Evolutionary conservation across 805 yeast species (phyloP), one percentile per base, ranked within the genome.

Genomic region (Wickerhamomyces pijperi): DNA sequence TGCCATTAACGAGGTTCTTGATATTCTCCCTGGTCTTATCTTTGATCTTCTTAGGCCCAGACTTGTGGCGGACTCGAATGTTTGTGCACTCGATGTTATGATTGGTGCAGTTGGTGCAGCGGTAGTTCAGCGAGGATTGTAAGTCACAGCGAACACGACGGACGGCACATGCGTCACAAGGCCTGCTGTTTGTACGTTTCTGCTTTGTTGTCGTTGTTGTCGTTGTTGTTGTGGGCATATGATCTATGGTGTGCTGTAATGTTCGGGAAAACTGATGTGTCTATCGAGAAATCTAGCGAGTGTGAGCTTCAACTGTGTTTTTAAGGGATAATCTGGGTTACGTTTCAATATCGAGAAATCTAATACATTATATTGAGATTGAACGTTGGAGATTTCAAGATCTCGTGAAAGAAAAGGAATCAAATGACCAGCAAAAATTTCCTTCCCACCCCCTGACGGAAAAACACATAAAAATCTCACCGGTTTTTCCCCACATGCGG

Each of bases 141-240:
- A 45, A n/a, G 35, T 51, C 52, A 34, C 55, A 51, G 9, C 51
- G 43, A 25, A 51, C 53, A 19, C 54, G 43, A 38, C 55, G 46
- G 3, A 51, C 49, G 8, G 55, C 52, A 43, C 55, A 51, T 13
- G 52, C 55, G 19, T 51, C 55, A 36, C 55, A 51, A 2, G 55
- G 55, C 3, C 55, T 32, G 8, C 42, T 25, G 23, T 39, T 38
- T 3, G 43, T 17, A 28, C 45, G 34, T 34, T 37, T 38, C 14
- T 15, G 33, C 15, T 31, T 31, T 18, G 12, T 31, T 8, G 33
- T 7, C 5, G 17, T 7, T 15, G 33, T 9, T 15, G 17, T 31
- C 6, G 18, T 31, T 7, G 19, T 12, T 15, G 19, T 15, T 15
- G 33, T 12, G 4, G 12, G 9, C 4, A 4, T 25, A 25, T 5